Evolutionary conservation across 1,284 basidiomycete species (phyloP).

Genomic region (Trichosporon asahii): DNA sequence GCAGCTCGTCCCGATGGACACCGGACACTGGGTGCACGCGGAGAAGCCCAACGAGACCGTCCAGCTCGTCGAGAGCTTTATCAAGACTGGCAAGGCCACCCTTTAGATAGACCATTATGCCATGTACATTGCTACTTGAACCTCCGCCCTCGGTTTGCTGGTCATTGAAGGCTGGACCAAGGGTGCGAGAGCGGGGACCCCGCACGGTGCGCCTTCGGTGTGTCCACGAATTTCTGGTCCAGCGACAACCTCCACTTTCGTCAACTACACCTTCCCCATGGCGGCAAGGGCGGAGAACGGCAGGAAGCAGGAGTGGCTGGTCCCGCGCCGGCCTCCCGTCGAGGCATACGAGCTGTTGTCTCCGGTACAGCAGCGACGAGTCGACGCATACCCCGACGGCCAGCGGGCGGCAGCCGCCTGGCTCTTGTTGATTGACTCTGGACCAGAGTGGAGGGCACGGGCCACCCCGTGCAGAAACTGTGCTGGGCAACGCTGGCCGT

Average conservation of each 20-base stretch:
- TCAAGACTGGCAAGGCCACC: constrained; percentile 21
- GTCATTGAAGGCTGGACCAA: neutral
- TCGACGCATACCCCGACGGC: neutral
- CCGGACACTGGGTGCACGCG: constrained; percentile 54
- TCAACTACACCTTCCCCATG: neutral
- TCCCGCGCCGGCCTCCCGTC: neutral
- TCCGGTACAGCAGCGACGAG: neutral
- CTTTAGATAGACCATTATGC: neutral
- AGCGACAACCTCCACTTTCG: neutral
- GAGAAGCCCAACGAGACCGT: constrained; percentile 48
- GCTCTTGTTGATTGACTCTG: neutral
- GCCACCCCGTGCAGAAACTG: neutral
- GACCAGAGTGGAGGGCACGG: neutral
- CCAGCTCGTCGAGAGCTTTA: constrained; percentile 40
- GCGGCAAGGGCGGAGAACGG: neutral
- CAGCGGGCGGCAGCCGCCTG: neutral
- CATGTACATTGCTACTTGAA: neutral
- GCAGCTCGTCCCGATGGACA: constrained; percentile 44
- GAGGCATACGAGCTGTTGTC: neutral
- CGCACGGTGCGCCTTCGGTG: neutral
- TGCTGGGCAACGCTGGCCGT: neutral
- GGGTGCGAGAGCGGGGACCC: neutral
- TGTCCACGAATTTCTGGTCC: neutral
- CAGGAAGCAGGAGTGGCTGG: neutral
- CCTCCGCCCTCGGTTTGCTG: neutral